Base-by-base conservation (phyloP, 1,139 yeast species). In the Candida mesenterica region DNA sequence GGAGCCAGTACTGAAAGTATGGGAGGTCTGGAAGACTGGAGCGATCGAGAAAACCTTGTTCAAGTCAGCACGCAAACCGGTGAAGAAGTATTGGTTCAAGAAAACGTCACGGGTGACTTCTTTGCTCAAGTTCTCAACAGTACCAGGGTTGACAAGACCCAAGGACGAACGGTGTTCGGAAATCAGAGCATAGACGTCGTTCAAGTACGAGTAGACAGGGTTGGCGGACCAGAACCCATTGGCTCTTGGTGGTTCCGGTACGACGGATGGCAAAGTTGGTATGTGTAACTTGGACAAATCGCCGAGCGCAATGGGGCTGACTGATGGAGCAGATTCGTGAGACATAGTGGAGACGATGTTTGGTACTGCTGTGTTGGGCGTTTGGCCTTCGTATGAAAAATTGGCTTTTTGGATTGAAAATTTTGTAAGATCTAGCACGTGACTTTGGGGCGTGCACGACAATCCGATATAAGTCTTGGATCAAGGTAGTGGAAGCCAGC, bases 11-110 rank as follows among this genome's bases (percentile, higher is more conserved):
- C 95, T 77, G 59, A 94, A 85, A 39, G 97, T 84, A 63, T 94
- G 98, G 44, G 96, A 85, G 42, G 95, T 86, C 73, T 94, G 98
- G 83, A 94, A 92, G 41, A 90, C 95, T 41, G 98, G 97, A 62
- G 82, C 80, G 77, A 90, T 76, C 48, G 86, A 71, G 58, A 94
- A 88, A 17, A 92, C 89, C 75, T 92, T 92, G 70, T 88, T 87
- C 55, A 92, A 77, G 62, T 92, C 98, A 40, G 98, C 98, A 62
- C 96, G 84, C 56, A 94, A 77, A 42, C 99, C 99, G 32, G 96
- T 85, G 77, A 92, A 92, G 65, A 83, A 82, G 69, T 87, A 86
- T 60, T 89, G 95, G 59, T 76, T 80, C 57, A 89, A 76, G 60
- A 92, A 88, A 26, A 90, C 97, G 61, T 90, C 97, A 65, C 92